Conservation (phyloP, 1,284 basidiomycete genomes). For the Ganoderma lingzhi region DNA sequence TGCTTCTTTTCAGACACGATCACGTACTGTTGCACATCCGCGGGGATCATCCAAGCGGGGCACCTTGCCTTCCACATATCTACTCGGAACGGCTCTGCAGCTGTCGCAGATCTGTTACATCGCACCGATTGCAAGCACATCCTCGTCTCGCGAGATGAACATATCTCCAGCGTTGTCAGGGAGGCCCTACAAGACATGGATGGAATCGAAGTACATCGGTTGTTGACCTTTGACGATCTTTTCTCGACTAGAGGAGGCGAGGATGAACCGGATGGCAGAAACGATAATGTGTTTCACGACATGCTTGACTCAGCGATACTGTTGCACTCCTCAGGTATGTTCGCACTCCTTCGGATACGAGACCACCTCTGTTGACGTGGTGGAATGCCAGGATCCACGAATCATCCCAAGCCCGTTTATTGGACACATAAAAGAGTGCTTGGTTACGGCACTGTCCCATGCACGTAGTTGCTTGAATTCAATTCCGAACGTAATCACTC, state of each 20-base stretch:
- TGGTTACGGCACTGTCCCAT: slow-evolving; percentile 7
- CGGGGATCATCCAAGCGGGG: slow-evolving; percentile 38
- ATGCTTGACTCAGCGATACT: slow-evolving; percentile 19
- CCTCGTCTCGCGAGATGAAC: slow-evolving; percentile 34
- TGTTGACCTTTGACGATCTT: neutral
- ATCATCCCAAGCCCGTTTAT: slow-evolving; percentile 30
- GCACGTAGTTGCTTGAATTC: neutral
- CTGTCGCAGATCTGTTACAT: slow-evolving; percentile 45
- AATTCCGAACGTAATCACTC: neutral
- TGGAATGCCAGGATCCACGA: slow-evolving; percentile 21
- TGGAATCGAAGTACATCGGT: neutral
- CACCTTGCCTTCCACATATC: slow-evolving; percentile 46
- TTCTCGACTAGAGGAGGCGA: neutral
- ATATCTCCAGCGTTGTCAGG: slow-evolving; percentile 1
- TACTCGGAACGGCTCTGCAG: slow-evolving; percentile 46
- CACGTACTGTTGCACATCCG: slow-evolving; percentile 38
- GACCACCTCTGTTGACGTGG: neutral
- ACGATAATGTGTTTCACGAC: neutral
- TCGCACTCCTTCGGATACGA: neutral
- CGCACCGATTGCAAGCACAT: slow-evolving; percentile 38
- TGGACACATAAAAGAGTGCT: slow-evolving; percentile 19
- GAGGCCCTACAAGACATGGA: slow-evolving; percentile 1
- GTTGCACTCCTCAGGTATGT: slow-evolving; percentile 34
- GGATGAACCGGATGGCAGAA: neutral
- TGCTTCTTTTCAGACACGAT: slow-evolving; percentile 37